Base-by-base conservation (phyloP, 768 basidiomycete species). In the Calocybe gangraenosa region DNA sequence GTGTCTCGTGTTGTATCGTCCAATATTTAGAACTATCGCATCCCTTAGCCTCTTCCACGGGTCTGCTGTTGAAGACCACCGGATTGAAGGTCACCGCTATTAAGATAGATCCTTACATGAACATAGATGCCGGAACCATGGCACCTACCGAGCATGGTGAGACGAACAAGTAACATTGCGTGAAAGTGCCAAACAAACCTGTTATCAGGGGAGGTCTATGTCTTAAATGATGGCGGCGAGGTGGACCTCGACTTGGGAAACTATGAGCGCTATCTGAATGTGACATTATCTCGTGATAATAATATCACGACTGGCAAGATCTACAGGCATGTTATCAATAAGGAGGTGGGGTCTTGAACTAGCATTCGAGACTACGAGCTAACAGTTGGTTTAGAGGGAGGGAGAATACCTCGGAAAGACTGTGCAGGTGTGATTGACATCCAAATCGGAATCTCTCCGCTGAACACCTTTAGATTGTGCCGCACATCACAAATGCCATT, bases 91-190 rank as follows among this genome's bases (percentile, higher is more conserved):
- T 97, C 56, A 99, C 95, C 7, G 90, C 95, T 9, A 97, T 99
- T 76, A 99, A 99, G 71, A 98, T 99, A 58, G 95, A 99, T 64
- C 95, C 95, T 11, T 99, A 99, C 58, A 98, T 99, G 95, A 99
- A 99, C 70, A 97, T 99, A 57, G 95, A 99, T 75, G 95, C 95
- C 18, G 95, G 95, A 28, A 98, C 95, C 15, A 99, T 99, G 95
- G 77, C 92, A 40, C 95, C 95, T 11, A 95, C 93, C 13, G 95
- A 99, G 65, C 95, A 99, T 63, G 95, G 94, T 91, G 63, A 75
- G 83, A 52, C 39, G 25, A 34, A 13, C 41, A 32, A 18, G 9
- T 31, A 37, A 36, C 14, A 45, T 22, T 33, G 15, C 17, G 25
- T 35, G 1, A 31, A 23, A 7, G 32, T 17, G 36, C 33, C 28